Evolutionary conservation across 108 stramenopile genomes (phyloP).

Genomic region (Discostella pseudostelligera): DNA sequence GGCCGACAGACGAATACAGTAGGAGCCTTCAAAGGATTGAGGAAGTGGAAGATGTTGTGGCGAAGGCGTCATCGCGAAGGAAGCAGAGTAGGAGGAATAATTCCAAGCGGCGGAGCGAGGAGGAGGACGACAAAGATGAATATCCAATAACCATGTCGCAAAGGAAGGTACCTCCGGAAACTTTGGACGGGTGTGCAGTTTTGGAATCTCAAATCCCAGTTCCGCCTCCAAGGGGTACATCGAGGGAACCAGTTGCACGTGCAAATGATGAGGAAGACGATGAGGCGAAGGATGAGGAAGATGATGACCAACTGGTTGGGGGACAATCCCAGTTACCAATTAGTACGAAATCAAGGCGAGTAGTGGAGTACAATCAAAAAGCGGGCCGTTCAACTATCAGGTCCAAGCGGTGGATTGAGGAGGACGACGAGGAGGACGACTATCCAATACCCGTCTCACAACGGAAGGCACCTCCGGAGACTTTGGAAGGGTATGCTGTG

Average conservation of each 20-base stretch:
- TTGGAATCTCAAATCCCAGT: constrained; percentile 2
- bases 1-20: not conserved
- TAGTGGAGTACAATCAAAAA: not conserved
- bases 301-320: not conserved
- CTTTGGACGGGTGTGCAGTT: not conserved
- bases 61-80: not conserved
- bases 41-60: not conserved
- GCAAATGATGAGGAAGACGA: not conserved
- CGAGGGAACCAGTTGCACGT: not conserved
- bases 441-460: not conserved
- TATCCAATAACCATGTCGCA: not conserved
- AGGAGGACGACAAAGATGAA: not conserved
- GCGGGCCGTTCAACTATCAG: not conserved
- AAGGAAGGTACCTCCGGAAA: not conserved
- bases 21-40: too few species aligned
- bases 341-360: not conserved
- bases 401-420: too few species aligned
- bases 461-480: not conserved
- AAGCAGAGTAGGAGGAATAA: not conserved
- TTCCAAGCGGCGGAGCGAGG: not conserved
- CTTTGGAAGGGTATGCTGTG: not conserved
- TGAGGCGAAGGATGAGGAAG: not conserved
- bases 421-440: too few species aligned
- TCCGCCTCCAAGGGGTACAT: not conserved
- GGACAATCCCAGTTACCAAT: not conserved